Evolutionary conservation across 2,329 filamentous ascomycete genomes (phyloP), one percentile per base, ranked within the genome.

Genomic region (Pseudodiploospora longispora): DNA sequence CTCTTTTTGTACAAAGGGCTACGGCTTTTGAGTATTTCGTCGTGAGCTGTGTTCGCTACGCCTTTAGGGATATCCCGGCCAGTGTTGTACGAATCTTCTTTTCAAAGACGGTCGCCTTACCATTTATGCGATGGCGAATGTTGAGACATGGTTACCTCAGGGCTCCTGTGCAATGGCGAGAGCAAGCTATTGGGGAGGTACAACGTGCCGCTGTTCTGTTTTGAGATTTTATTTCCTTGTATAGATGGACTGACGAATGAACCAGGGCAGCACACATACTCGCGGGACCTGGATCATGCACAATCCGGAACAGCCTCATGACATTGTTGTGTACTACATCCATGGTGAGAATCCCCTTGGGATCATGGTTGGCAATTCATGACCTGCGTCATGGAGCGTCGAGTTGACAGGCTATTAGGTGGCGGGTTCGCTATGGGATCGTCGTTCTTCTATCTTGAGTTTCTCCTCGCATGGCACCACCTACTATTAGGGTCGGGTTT

Each of bases 371-470:
- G 27, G 19, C 9, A 10, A 10, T 8, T 19, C 19, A 19, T 19
- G 19, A 19, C 19, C 19, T 19, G 19, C 19, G 19, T 19, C 19
- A 19, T 19, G 19, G 19, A 19, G 19, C 19, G 19, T 19, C 19
- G 19, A 19, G 19, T 3, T 19, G 32, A 46, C 27, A 6, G 12
- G 10, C 10, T 9, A 43, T 27, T 35, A 85, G 81, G 85, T 10
- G 88, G 88, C 27, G 88, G 88, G 1, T 93, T 94, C 60, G 78
- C 80, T 6, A 86, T 94, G 82, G 88, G 87, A 3, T 88, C 85
- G 9, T 71, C 76, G 12, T 85, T 85, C 65, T 94, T 94, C 62
- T 94, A 94, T 60, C 75, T 90, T 32, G 88, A 94, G 56, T 93
- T 91, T 52, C 71, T 94, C 3, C 68, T 91, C 43, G 76, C 80